Evolutionary conservation across 2,329 filamentous ascomycete species (phyloP).

Genomic region (Xylogone sp.): DNA sequence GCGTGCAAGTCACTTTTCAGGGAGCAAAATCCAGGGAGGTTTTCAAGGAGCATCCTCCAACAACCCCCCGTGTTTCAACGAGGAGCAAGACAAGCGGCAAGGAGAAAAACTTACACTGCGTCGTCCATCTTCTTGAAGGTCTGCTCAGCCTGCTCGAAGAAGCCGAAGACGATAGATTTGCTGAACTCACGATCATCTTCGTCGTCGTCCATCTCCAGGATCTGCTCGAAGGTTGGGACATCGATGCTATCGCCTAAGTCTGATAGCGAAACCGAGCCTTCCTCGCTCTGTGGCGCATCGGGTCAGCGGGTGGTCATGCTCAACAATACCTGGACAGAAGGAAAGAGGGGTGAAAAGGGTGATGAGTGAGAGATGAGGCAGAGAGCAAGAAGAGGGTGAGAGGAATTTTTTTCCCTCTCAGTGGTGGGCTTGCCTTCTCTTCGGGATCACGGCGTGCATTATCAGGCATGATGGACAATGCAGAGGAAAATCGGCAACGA

Average conservation of each 20-base stretch:
- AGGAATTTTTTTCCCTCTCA: neutral
- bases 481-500: neutral
- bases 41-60: neutral
- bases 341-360: too few relatives aligned
- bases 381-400: too few relatives aligned
- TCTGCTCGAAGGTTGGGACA: constrained; percentile 79
- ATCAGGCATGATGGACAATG: neutral
- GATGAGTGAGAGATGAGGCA: too few relatives aligned
- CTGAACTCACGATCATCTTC: constrained; percentile 84
- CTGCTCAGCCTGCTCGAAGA: constrained; percentile 84
- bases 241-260: constrained; percentile 78
- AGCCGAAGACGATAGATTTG: constrained; percentile 81
- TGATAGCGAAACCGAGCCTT: constrained; percentile 25
- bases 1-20: neutral
- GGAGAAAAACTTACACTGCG: constrained; percentile 70
- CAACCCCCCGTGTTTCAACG: too few relatives aligned
- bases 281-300: constrained; percentile 24
- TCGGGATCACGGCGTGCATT: neutral
- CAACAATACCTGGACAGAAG: too few relatives aligned
- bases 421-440: neutral
- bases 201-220: constrained; percentile 97
- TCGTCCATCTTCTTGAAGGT: constrained; percentile 84
- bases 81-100: too few relatives aligned
- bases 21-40: neutral
- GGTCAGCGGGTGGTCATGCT: constrained; percentile 4